Evolutionary conservation across 2,329 filamentous ascomycete genomes (phyloP).

Genomic region (Trichoderma afroharzianum): DNA sequence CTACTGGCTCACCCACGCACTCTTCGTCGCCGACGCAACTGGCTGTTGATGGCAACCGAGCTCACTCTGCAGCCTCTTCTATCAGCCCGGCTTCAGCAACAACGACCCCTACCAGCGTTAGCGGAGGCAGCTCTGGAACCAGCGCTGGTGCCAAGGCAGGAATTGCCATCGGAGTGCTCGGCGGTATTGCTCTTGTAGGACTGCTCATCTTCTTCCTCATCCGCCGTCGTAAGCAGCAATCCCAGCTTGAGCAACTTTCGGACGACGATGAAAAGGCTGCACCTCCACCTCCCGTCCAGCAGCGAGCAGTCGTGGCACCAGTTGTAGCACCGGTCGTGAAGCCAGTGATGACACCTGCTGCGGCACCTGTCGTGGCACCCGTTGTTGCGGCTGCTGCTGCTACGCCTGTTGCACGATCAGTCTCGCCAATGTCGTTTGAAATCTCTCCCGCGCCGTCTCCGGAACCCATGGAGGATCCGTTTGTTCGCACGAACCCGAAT

Average conservation of each 20-base stretch:
- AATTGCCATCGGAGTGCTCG: slow-evolving; percentile 76
- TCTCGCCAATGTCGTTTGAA: neutral
- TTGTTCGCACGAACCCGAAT: slow-evolving; percentile 36
- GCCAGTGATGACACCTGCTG: neutral
- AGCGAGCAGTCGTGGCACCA: slow-evolving; percentile 24
- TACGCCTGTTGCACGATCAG: neutral
- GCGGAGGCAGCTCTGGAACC: slow-evolving; percentile 19
- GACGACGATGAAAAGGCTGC: slow-evolving; percentile 62
- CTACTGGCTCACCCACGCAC: slow-evolving; percentile 24
- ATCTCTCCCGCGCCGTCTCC: slow-evolving; percentile 22
- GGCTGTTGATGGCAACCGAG: slow-evolving; percentile 18
- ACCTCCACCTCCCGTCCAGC: neutral
- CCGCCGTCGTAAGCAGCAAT: slow-evolving; percentile 66
- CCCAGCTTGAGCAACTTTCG: slow-evolving; percentile 40
- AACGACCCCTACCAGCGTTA: neutral
- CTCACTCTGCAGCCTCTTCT: slow-evolving; percentile 24
- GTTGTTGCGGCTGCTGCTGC: neutral
- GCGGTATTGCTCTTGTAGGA: slow-evolving; percentile 62
- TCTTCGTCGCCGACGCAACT: neutral
- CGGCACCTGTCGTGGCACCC: neutral
- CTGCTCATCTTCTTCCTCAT: slow-evolving; percentile 69
- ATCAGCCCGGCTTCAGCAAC: slow-evolving; percentile 20
- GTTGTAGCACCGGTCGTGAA: neutral
- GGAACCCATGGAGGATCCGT: slow-evolving; percentile 18
- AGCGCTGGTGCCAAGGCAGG: slow-evolving; percentile 64